A percentile compares a stretch with the other conserved stretches of the same genome.
These are phyloP conservation scores for Melaleuca quinquenervia DNA, from an alignment of 345 rosid species.

Conservation along the genomic window DNA sequence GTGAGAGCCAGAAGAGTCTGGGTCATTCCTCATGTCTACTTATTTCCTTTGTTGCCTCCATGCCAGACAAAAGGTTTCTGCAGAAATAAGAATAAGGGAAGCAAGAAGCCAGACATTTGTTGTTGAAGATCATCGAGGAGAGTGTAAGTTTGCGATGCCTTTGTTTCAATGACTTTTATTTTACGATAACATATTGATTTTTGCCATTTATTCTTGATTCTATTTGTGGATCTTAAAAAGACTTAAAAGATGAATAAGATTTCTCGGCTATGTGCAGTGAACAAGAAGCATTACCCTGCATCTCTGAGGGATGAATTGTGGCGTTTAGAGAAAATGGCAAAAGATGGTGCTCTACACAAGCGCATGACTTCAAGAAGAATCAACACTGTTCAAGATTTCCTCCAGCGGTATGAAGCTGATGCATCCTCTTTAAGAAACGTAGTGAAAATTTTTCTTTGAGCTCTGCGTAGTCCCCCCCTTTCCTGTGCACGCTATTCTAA, in stretches of 20 bases:
- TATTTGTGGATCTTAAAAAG: not conserved
- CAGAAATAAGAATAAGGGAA: constrained; percentile 16
- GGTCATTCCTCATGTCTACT: not conserved
- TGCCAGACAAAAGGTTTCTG: not conserved
- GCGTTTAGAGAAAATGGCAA: constrained; percentile 30
- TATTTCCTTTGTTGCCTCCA: not conserved
- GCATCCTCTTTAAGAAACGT: constrained; percentile 21
- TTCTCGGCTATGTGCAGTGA: constrained; percentile 6
- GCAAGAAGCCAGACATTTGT: constrained; percentile 26
- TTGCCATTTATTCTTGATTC: not conserved
- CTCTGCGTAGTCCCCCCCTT: not conserved
- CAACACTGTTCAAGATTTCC: constrained; percentile 13
- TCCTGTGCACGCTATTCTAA: not conserved
- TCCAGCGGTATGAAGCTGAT: constrained; percentile 7
- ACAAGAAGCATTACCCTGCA: constrained; percentile 36
- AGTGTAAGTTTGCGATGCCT: constrained; percentile 9
- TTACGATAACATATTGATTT: not conserved
- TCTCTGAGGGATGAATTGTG: constrained; percentile 18
- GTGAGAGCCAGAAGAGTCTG: not conserved
- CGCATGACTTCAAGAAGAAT: constrained; percentile 12
- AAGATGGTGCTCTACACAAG: constrained; percentile 16
- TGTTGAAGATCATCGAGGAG: constrained; percentile 38
- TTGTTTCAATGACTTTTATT: not conserved
- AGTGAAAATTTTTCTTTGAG: constrained; percentile 5
- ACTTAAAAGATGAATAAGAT: not conserved